Evolutionary conservation across 2,329 filamentous ascomycete genomes (phyloP).

Genomic region (Diaporthe australafricana): DNA sequence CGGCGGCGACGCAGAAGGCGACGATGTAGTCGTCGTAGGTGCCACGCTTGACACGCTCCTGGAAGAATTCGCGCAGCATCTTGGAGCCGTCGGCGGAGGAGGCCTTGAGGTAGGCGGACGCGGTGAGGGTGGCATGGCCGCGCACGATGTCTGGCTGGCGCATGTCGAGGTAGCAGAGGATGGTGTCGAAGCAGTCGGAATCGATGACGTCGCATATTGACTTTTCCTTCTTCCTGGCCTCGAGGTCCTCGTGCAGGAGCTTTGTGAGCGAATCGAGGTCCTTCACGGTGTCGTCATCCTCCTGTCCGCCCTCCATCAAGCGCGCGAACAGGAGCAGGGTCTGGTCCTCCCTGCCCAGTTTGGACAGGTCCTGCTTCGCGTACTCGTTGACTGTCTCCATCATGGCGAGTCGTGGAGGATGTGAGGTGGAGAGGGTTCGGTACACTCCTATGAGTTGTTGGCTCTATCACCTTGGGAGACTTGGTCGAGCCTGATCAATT

Average conservation of each 20-base stretch:
- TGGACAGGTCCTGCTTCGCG: conserved; percentile 43
- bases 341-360: conserved; percentile 66
- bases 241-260: conserved; percentile 67
- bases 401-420: neutral
- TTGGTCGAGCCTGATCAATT: neutral
- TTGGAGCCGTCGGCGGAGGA: conserved; percentile 77
- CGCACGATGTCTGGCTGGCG: conserved; percentile 79
- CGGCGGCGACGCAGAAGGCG: conserved; percentile 91
- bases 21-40: conserved; percentile 91
- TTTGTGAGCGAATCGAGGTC: conserved; percentile 70
- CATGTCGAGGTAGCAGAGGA: conserved; percentile 89
- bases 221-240: conserved; percentile 54
- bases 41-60: conserved; percentile 74
- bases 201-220: conserved; percentile 75
- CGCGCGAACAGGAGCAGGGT: conserved; percentile 85
- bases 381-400: conserved; percentile 52
- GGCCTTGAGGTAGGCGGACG: conserved; percentile 85
- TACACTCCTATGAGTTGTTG: neutral
- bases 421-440: neutral
- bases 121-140: conserved; percentile 84
- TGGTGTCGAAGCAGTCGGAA: conserved; percentile 82
- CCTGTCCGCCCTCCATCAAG: conserved; percentile 90
- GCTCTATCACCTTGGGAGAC: neutral
- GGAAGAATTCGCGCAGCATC: conserved; percentile 80
- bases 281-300: conserved; percentile 77